Conservation (phyloP, 1,139 yeast genomes). For the Groenewaldozyma auringiensis region DNA sequence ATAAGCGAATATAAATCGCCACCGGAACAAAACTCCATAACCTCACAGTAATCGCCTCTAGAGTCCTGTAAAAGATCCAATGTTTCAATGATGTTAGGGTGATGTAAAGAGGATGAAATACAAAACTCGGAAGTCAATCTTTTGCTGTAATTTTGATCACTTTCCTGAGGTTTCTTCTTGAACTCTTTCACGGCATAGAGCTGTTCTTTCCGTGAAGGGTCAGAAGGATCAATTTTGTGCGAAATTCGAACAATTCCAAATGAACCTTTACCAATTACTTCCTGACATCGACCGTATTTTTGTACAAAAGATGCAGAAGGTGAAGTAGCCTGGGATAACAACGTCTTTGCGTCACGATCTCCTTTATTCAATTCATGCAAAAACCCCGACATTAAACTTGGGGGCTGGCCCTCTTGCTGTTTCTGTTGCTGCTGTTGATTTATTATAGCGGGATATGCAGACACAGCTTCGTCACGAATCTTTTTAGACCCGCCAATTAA, state of each 20-base stretch:
- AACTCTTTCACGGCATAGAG: slow-evolving; percentile 80
- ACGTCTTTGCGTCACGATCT: slow-evolving; percentile 13
- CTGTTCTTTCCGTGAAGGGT: slow-evolving; percentile 33
- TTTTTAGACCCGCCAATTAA: slow-evolving; percentile 52
- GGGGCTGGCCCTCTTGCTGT: slow-evolving; percentile 15
- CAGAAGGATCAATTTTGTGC: slow-evolving; percentile 42
- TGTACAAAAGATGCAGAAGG: slow-evolving; percentile 39
- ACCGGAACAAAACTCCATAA: slow-evolving; percentile 39
- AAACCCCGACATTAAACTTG: slow-evolving; percentile 22
- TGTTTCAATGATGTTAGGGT: slow-evolving; percentile 72
- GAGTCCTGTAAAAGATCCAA: slow-evolving; percentile 80
- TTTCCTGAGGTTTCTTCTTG: slow-evolving; percentile 47
- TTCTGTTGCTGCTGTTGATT: not conserved
- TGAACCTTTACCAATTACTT: slow-evolving; percentile 75
- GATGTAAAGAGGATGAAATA: slow-evolving; percentile 70
- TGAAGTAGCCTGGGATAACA: slow-evolving; percentile 11
- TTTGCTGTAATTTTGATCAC: slow-evolving; percentile 51
- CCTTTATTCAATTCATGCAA: slow-evolving; percentile 19
- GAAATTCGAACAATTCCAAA: slow-evolving; percentile 77
- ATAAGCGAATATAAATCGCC: slow-evolving; percentile 43
- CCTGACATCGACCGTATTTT: slow-evolving; percentile 74
- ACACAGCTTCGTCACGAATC: slow-evolving; percentile 17
- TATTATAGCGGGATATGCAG: slow-evolving; percentile 14
- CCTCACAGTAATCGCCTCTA: slow-evolving; percentile 83
- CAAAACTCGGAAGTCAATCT: slow-evolving; percentile 78